Base-by-base conservation (phyloP, 176 grass and related monocot species). In the Stipa capillata region DNA sequence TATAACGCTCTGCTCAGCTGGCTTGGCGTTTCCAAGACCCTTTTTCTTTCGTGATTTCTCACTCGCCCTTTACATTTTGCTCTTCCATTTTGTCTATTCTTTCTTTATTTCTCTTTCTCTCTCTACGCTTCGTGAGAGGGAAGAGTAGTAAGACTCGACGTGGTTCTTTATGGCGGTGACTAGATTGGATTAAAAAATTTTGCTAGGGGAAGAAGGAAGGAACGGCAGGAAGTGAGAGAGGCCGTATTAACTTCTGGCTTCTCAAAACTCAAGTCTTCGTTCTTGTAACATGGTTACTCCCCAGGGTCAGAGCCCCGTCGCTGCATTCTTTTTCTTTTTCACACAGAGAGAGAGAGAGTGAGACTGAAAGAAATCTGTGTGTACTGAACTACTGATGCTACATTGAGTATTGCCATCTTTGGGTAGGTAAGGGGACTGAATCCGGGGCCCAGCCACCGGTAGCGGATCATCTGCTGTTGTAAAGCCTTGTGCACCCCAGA, bases 371-470 rank as follows among this genome's bases (percentile, higher is more conserved):
- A 76, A 41, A 23, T 34, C 11, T 60, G 21, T 11, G 51, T 47
- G 49, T 15, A 66, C 50, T 41, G 50, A 25, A 21, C 40, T 5
- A 65, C 31, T 21, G 27, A 12, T 24, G 78, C 72, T 53, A 35
- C 25, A 12, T 67, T 77, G 72, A 62, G 45, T 71, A 18, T 47
- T 23, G 72, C 35, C 34, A 20, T 44, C 78, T 61, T 52, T 43
- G 64, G 72, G 81, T 88, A n/a, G 86, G 76, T 62, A 51, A 75
- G 51, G 7, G 23, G n/a, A 56, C 85, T 78, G 79, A 78, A 44
- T n/a, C 68, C 17, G 1, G 75, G 75, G 49, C 58, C 63, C 41
- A 7, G 17, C 73, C 80, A 23, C 48, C 40, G 67, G 39, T 27
- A 51, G 13, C 21, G 24, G 32, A 79, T 88, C 68, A 31, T 39